These are phyloP conservation scores for Bjerkandera adusta DNA, from an alignment of 1,284 basidiomycete species.

Conservation along the genomic window DNA sequence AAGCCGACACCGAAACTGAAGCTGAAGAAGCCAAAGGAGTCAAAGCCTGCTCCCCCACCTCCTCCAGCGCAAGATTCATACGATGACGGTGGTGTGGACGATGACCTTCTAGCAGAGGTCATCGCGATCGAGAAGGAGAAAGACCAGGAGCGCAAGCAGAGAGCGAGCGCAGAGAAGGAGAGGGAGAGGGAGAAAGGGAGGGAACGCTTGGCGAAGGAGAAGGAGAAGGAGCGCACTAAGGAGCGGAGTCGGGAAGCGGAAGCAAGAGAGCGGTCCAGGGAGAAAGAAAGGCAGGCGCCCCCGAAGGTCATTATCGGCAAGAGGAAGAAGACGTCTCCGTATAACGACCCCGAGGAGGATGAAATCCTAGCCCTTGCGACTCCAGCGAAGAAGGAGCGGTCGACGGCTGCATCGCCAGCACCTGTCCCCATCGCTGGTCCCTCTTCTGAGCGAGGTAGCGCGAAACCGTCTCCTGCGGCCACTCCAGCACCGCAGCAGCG, in stretches of 20 bases:
- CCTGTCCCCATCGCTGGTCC: constrained; percentile 26
- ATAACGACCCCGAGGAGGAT: constrained; percentile 43
- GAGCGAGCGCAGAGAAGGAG: constrained; percentile 18
- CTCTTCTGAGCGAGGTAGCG: constrained; percentile 17
- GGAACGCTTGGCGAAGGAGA: constrained; percentile 25
- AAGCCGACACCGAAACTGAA: constrained; percentile 35
- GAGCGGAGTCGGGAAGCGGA: constrained; percentile 20
- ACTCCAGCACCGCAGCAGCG: constrained; percentile 12
- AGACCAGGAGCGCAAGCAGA: constrained; percentile 37
- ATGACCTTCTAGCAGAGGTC: constrained; percentile 70
- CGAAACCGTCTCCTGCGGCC: constrained; percentile 13
- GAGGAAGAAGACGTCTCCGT: constrained; percentile 49
- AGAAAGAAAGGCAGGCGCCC: constrained; percentile 9
- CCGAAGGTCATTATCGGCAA: constrained; percentile 39
- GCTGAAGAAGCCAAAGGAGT: constrained; percentile 43
- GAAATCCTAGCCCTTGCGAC: constrained; percentile 59
- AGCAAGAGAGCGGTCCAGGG: constrained; percentile 32
- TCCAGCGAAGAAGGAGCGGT: constrained; percentile 61
- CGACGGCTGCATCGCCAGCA: constrained; percentile 22
- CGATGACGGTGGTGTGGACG: constrained; percentile 68
- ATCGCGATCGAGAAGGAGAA: constrained; percentile 75
- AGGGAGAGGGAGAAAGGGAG: constrained; percentile 19
- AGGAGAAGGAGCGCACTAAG: constrained; percentile 23
- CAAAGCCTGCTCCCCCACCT: constrained; percentile 45
- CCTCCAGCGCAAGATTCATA: constrained; percentile 41